A percentile compares a stretch with the other conserved stretches of the same genome.
Conservation (phyloP, 768 basidiomycete genomes). For the Pleurotus platypus region DNA sequence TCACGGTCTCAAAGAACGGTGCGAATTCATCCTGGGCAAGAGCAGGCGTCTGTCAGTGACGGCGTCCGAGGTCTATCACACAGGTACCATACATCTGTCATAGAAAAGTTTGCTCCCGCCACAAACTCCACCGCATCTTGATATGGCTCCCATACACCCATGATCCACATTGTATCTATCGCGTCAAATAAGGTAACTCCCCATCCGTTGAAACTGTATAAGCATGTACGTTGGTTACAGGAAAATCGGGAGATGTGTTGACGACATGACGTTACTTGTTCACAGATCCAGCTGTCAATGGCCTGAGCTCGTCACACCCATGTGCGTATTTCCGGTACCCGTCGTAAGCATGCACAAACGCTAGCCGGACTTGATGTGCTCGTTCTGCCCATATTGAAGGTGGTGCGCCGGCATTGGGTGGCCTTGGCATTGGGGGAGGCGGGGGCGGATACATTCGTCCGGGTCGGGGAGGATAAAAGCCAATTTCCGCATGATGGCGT, state of each 20-base stretch:
- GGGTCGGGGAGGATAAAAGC: background rate
- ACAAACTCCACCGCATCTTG: slow-evolving; percentile 51
- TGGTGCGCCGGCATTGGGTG: slow-evolving; percentile 10
- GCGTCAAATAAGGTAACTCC: slow-evolving; percentile 72
- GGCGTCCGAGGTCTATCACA: background rate
- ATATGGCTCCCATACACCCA: slow-evolving; percentile 70
- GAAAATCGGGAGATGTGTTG: background rate
- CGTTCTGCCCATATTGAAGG: slow-evolving; percentile 45
- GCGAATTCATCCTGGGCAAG: slow-evolving; percentile 19
- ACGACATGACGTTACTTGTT: slow-evolving; percentile 45
- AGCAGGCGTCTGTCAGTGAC: slow-evolving; percentile 1
- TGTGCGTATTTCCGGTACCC: slow-evolving; percentile 63
- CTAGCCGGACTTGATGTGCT: slow-evolving; percentile 53
- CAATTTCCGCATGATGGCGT: background rate
- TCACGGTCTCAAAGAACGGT: slow-evolving; percentile 73
- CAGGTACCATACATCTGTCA: slow-evolving; percentile 27
- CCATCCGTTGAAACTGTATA: slow-evolving; percentile 68
- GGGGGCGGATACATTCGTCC: background rate
- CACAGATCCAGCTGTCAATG: slow-evolving; percentile 29
- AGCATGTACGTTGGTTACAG: background rate
- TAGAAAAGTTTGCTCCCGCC: slow-evolving; percentile 39
- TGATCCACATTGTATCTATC: slow-evolving; percentile 79
- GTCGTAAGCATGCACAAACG: slow-evolving; percentile 66
- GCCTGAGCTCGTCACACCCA: slow-evolving; percentile 60
- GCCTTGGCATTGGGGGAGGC: slow-evolving; percentile 2